Evolutionary conservation across 2,329 filamentous ascomycete species (phyloP), one percentile per base, ranked within the genome.

Genomic region (Hyphodiscus sp.): DNA sequence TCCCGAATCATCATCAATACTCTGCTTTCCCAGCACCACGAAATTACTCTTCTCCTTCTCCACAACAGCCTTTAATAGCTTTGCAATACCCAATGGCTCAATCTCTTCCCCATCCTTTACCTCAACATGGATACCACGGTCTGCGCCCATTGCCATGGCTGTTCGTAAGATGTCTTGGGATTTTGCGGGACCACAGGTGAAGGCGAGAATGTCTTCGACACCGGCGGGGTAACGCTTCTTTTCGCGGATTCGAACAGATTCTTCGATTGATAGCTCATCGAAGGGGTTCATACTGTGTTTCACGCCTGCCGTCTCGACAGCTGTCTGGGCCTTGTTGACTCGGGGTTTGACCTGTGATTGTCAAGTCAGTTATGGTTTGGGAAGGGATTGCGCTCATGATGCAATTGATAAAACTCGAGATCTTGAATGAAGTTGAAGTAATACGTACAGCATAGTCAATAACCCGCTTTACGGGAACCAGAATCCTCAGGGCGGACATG

Each of bases 231-330:
- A 82, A 52, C 74, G 72, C 72, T 89, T 87, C 77, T 89, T 87
- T 72, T 97, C 92, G 71, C 94, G 91, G 69, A 99, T 87, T 42
- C 89, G 90, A 49, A 96, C 89, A 49, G 91, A 89, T 76, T 97
- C 94, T 75, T 99, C 94, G 71, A 99, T 85, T 44, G 91, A 95
- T 67, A 99, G 88, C 73, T 99, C 94, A 78, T 99, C 94, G 75
- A 99, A 99, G 19, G 94, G 94, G 79, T 97, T 99, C 83, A 99
- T 92, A 70, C 86, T 91, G 80, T 97, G 92, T 75, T 97, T 97
- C 68, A 97, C 91, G 63, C 89, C 89, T 60, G 86, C 80, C 52
- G 89, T 96, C 74, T 96, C 92, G 73, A 99, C 87, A 68, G 84
- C 92, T 57, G 92, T 96, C 73, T 83, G 78, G 60, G 82, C 74